Evolutionary conservation across 306 rosid genomes (phyloP), one percentile per base, ranked within the genome.

Genomic region (Cucumis hystrix): DNA sequence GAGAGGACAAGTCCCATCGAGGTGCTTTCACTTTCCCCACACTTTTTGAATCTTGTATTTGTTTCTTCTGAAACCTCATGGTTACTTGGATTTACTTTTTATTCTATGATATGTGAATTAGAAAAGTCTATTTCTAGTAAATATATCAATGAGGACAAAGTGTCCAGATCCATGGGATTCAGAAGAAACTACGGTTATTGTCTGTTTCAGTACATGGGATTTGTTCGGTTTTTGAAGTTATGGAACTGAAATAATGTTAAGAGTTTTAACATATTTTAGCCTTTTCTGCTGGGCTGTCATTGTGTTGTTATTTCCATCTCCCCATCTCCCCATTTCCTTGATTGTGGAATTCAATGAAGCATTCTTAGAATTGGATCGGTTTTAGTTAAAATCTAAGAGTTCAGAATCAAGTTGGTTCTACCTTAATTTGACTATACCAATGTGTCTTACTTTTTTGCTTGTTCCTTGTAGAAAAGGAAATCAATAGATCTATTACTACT

Each of bases 1-100:
- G 90, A 91, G 85, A 88, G 97, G 86, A 87, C 86, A n/a, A 88
- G 98, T 88, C 89, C 92, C 41, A 64, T 80, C 60, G 88, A 89
- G 93, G 97, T 93, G 79, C 64, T 65, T 68, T 79, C 61, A 76
- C 35, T 52, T 84, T 25, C 9, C 37, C 33, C 10, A 23, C 16
- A n/a, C 20, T 10, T 47, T 77, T 60, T 40, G 1, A 51, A 45
- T 65, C 14, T 35, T 55, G 17, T 18, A 17, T 63, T 77, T 25
- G 57, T 75, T 51, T 45, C 77, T 68, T 79, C 18, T n/a, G 77
- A 76, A 41, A n/a, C 10, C 62, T 75, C 76, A 17, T 72, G 23
- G 28, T 76, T 78, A 51, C 8, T 70, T 76, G 52, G 6, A 12
- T 23, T 67, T 69, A 9, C 45, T 55, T 62, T 47, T 55, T 21